Evolutionary conservation across 2,329 filamentous ascomycete genomes (phyloP), one percentile per base, ranked within the genome.

Genomic region (Cryphonectria carpinicola): DNA sequence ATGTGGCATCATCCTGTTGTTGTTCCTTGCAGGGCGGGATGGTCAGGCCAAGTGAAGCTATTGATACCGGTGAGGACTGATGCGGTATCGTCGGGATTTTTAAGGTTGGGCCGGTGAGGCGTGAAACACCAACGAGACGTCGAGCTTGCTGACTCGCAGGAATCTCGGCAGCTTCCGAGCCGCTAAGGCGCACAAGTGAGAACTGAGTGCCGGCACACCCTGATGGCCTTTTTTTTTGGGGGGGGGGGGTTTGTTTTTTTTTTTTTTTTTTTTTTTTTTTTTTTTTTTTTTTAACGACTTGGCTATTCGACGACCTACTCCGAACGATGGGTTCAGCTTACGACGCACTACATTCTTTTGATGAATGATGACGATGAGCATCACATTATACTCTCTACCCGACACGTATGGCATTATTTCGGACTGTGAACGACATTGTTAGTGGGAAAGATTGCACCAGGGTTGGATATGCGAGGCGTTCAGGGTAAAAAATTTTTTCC

Each of bases 101-200:
- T 61, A 61, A 62, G 63, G 52, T 69, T 60, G 25, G 56, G 52
- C 66, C 58, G 54, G 62, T 43, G 58, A 68, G 63, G 56, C 60
- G 39, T 39, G 65, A 58, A 70, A 70, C 66, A 52, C 49, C 65
- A 63, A 66, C 68, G 64, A 41, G 61, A 72, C 28, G 25, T 46
- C 52, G 58, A 64, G 41, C 35, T 43, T 43, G 32, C 49, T 49
- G 56, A 52, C 63, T 35, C 65, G 58, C 58, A 64, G 62, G 65
- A 71, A 71, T 58, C 66, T 72, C 68, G 71, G 68, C 63, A 68
- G 43, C 62, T 70, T 39, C 71, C 71, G 68, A 68, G 41, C 69
- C 62, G 54, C 66, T 54, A 62, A 46, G 60, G 39, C n/a, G 25
- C 56, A 7, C 35, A 62, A 37, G 41, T 68, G 66, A 68, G 32